phyloP scores from a whole-genome alignment of 2,329 filamentous ascomycete species.

The Neofusicoccum cordaticola region DNA sequence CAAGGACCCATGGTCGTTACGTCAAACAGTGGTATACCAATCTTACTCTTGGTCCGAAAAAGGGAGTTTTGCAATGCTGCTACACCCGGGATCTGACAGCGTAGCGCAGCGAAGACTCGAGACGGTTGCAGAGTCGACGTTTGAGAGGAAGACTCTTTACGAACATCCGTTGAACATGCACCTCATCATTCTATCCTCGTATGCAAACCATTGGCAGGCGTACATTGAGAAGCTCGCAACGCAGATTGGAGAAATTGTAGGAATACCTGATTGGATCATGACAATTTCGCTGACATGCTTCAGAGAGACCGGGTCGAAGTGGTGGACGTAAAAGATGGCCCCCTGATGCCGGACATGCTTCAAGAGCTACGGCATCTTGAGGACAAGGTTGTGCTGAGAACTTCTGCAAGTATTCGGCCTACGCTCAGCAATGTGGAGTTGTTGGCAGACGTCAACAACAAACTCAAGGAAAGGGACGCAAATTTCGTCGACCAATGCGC shows the following conservation, averaged over 20 bases:
- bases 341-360: not conserved
- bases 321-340: not conserved
- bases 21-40: constrained; percentile 20
- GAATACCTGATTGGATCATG: not conserved
- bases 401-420: not conserved
- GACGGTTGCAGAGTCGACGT: not conserved
- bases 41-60: not conserved
- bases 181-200: constrained; percentile 17
- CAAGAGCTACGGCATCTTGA: not conserved
- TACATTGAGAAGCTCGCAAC: constrained; percentile 16
- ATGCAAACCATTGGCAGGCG: constrained; percentile 15
- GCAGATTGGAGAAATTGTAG: constrained; percentile 11
- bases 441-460: not conserved
- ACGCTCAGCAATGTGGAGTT: not conserved
- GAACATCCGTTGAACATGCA: constrained; percentile 17
- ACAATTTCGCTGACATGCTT: not conserved
- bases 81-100: constrained; percentile 14
- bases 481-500: not conserved
- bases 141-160: not conserved
- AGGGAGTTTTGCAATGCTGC: constrained; percentile 4
- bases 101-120: constrained; percentile 14
- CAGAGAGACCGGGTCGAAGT: not conserved
- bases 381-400: not conserved
- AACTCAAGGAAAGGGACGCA: not conserved
- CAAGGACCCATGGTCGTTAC: constrained; percentile 19